Evolutionary conservation across 2,329 filamentous ascomycete genomes (phyloP), one percentile per base, ranked within the genome.

Genomic region (Diaporthe caulivora): DNA sequence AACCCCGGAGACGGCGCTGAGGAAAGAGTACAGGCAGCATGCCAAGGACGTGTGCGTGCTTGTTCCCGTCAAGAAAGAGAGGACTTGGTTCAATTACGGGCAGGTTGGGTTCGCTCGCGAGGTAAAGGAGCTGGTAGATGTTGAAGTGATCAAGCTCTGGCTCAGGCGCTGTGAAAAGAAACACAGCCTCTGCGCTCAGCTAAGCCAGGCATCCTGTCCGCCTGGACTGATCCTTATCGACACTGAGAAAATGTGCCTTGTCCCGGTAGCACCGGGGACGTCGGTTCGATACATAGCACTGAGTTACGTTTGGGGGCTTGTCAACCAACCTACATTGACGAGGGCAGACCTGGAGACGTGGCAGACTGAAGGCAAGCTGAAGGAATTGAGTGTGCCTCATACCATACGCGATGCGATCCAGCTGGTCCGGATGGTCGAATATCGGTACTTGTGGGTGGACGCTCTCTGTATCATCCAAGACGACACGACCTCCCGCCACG

Each of bases 261-360:
- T 24, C 18, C 21, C 29, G 42, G 21, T 51, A 37, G 44, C 15
- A 18, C 3, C 62, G 13, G 2, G 18, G n/a, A 24, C 24, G 3
- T 29, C 44, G 29, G 29, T 65, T 3, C 44, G 10, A 11, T 70
- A 70, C 53, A 47, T 70, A 13, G 53, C 67, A 1, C 13, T 70
- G 51, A 70, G 67, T n/a, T 70, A 70, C 15, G 62, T 80, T 0
- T 83, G 81, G 82, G 81, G 82, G 0, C 73, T 78, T 55, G 42
- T 75, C 2, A 4, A 64, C 3, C 44, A 64, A 40, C 17, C 67
- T 4, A 49, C 37, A 10, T 29, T 71, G 40, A 44, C 47, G 24
- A 47, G n/a, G 13, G 37, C 55, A 29, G 71, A 58, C 47, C 17
- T 42, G 0, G 54, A 17, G 21, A n/a, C 1, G 1, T 74, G 72